Percentiles rank a stretch among this genome's conserved stretches.
Evolutionary conservation across 306 rosid species (phyloP).

Genomic region (Ammopiptanthus mongolicus): DNA sequence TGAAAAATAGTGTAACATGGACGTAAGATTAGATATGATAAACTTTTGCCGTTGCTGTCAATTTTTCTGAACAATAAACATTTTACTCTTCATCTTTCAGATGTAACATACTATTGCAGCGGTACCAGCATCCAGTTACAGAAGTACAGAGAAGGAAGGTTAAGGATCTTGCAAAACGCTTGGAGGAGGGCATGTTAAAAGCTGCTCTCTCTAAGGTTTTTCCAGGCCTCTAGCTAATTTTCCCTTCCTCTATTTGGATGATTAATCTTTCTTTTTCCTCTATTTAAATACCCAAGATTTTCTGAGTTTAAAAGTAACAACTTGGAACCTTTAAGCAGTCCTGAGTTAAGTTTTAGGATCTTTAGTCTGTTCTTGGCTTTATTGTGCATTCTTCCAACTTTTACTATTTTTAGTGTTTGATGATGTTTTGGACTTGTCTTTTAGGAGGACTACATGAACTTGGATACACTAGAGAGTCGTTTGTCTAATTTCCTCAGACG

Average conservation of each 20-base stretch:
- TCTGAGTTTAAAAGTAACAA: constrained; percentile 8
- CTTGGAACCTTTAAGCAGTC: neutral
- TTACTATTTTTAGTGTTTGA: neutral
- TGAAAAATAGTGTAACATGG: neutral
- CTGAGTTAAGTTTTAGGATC: neutral
- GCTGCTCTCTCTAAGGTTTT: constrained; percentile 55
- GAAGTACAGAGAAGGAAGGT: constrained; percentile 42
- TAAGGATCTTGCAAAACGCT: constrained; percentile 61
- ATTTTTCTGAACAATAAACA: neutral
- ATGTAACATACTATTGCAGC: constrained; percentile 37
- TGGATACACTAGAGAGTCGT: constrained; percentile 72
- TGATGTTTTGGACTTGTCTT: constrained; percentile 22
- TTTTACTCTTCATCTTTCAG: constrained; percentile 41
- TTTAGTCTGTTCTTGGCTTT: neutral
- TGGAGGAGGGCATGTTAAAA: constrained; percentile 75
- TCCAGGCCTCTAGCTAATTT: neutral
- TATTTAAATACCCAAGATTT: neutral
- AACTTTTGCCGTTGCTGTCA: neutral
- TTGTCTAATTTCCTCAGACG: constrained; percentile 42
- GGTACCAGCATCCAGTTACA: constrained; percentile 31
- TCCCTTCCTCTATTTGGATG: neutral
- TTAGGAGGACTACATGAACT: constrained; percentile 86
- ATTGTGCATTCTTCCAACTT: neutral
- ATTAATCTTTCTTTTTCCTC: neutral
- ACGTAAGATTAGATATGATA: neutral